Base-by-base conservation (phyloP, 352 stramenopile genomes). In the Phytophthora ohioensis region DNA sequence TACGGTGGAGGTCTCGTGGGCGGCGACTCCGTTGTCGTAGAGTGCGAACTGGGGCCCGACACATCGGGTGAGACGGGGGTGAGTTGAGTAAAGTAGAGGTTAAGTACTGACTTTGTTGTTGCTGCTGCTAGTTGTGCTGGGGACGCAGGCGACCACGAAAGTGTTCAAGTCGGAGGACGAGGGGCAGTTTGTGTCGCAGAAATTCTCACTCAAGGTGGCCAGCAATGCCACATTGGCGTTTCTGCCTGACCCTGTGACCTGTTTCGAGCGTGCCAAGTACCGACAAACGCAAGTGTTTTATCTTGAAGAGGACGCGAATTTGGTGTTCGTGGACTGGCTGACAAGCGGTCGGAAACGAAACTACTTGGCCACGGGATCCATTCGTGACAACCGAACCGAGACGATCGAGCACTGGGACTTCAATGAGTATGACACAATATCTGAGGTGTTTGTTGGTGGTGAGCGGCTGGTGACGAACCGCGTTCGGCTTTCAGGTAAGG, bases 111-210 rank as follows among this genome's bases (percentile, higher is more conserved):
- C 41, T 34, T 34, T 17, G 48, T 3, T 48, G 9, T 51, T 52
- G 11, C 15, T 57, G 15, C 12, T 66, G 43, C 13, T 52, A 92
- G 86, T 88, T 31, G 86, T 94, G 17, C 67, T 96, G 42, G 81
- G 73, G 27, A 96, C 87, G 7, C 89, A 96, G 52, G 86, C 89
- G 21, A 95, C 89, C 3, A 96, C 89, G n/a, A 96, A 96, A 58
- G 87, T 96, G 48, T 96, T 93, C 76, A 94, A 94, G 66, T 73
- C 82, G 11, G 76, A 84, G 32, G 69, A 72, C 13, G 69, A 81
- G 10, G 64, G 62, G 15, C 65, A 84, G 30, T 69, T 79, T 52
- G 85, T 90, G 21, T 74, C 64, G 6, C 89, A 96, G 74, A 76
- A 60, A 5, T 85, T 94, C 35, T 57, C 65, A 7, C 74, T 95